Evolutionary conservation across 306 rosid species (phyloP).

Genomic region (Vicia sativa): DNA sequence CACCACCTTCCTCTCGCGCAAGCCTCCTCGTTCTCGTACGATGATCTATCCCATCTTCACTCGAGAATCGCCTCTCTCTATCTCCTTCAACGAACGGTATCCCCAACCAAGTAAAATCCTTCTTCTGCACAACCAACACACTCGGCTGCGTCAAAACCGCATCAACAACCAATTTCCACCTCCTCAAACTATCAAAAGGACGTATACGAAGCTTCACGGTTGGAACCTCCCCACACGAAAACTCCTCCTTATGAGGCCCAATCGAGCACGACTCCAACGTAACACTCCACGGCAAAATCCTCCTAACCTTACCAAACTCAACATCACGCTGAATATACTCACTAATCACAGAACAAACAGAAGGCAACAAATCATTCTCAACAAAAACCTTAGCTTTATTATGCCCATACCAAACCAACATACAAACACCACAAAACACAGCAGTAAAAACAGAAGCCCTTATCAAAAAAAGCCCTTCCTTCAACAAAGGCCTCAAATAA

Average conservation of each 20-base stretch:
- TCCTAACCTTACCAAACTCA: slow-evolving; percentile 76
- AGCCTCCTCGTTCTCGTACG: slow-evolving; percentile 78
- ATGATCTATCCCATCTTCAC: slow-evolving; percentile 81
- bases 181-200: slow-evolving; percentile 85
- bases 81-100: slow-evolving; percentile 63
- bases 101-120: slow-evolving; percentile 89
- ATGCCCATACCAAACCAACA: slow-evolving; percentile 82
- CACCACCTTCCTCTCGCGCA: slow-evolving; percentile 73
- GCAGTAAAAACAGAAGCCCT: slow-evolving; percentile 75
- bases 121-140: slow-evolving; percentile 72
- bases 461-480: slow-evolving; percentile 71
- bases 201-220: slow-evolving; percentile 66
- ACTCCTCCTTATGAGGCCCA: slow-evolving; percentile 84
- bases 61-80: slow-evolving; percentile 50
- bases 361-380: slow-evolving; percentile 76
- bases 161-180: slow-evolving; percentile 86
- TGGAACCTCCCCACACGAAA: slow-evolving; percentile 91
- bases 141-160: slow-evolving; percentile 77
- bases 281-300: slow-evolving; percentile 76
- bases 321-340: slow-evolving; percentile 76
- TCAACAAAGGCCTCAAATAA: slow-evolving; percentile 64
- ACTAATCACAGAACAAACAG: slow-evolving; percentile 72
- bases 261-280: slow-evolving; percentile 80
- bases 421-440: slow-evolving; percentile 71
- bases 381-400: slow-evolving; percentile 68